phyloP scores from a whole-genome alignment of 345 rosid species.

The Syzygium oleosum region DNA sequence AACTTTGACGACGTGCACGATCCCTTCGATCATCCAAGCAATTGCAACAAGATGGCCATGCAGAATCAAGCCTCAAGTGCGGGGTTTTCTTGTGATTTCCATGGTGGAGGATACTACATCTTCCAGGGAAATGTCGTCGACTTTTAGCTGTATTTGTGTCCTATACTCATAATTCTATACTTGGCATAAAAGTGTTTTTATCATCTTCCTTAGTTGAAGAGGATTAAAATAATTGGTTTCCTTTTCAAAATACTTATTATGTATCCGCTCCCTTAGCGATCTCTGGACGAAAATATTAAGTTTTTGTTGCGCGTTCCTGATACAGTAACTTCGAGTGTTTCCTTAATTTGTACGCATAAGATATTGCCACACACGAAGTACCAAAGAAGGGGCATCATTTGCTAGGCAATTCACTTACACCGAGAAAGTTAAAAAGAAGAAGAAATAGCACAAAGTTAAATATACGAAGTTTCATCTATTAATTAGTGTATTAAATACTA shows the following conservation, averaged over 20 bases:
- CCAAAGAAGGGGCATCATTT: background rate
- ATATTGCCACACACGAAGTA: background rate
- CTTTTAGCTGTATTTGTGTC: background rate
- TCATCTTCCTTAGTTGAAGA: background rate
- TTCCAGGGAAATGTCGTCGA: background rate
- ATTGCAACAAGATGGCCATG: slow-evolving; percentile 2
- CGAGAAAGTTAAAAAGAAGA: background rate
- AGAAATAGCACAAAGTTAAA: background rate
- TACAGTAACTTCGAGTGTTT: background rate
- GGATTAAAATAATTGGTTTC: background rate
- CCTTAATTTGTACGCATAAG: background rate
- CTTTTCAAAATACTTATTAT: background rate
- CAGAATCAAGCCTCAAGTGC: slow-evolving; percentile 10
- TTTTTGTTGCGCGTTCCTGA: fast-evolving
- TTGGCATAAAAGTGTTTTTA: background rate
- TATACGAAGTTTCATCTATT: background rate
- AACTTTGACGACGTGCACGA: slow-evolving; percentile 22
- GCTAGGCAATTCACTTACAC: background rate
- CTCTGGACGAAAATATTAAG: background rate
- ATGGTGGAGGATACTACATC: background rate
- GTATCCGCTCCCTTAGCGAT: background rate
- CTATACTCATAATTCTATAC: background rate
- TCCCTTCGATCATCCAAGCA: slow-evolving; percentile 11
- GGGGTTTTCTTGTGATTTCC: slow-evolving; percentile 20
- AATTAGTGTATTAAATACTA: background rate